Evolutionary conservation across 2,329 filamentous ascomycete species (phyloP).

Genomic region (Teratosphaeriaceae sp.): DNA sequence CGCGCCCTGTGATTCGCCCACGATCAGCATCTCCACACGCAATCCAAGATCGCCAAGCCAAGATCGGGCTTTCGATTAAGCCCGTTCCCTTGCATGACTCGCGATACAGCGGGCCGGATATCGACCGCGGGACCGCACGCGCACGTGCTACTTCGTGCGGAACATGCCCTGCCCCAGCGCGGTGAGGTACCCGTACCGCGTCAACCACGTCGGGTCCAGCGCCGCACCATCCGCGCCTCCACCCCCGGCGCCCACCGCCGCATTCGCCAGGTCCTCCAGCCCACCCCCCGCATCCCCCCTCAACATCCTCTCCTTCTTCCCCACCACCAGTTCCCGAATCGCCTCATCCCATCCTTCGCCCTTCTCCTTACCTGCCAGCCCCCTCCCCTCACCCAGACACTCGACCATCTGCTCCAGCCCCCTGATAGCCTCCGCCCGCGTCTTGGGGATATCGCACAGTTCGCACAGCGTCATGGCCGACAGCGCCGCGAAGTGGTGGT

Average conservation of each 20-base stretch:
- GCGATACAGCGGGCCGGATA: too few species aligned
- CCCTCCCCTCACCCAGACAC: constrained; percentile 38
- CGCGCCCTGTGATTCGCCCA: too few species aligned
- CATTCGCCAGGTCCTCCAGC: constrained; percentile 50
- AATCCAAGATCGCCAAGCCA: too few species aligned
- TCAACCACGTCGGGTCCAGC: constrained; percentile 33
- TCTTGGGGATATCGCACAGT: constrained; percentile 49
- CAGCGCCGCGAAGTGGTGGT: constrained; percentile 60
- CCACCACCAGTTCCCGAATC: constrained; percentile 46
- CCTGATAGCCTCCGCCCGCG: constrained; percentile 51
- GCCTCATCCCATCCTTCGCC: constrained; percentile 53
- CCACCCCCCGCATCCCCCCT: constrained; percentile 30
- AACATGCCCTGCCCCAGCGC: constrained; percentile 32
- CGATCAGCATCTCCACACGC: too few species aligned
- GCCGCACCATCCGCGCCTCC: constrained; percentile 9
- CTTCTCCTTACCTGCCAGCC: constrained; percentile 35
- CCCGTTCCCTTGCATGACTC: too few species aligned
- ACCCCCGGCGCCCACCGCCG: constrained; percentile 22
- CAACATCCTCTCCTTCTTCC: constrained; percentile 37
- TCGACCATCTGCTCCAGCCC: constrained; percentile 53
- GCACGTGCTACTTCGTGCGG: constrained; percentile 14
- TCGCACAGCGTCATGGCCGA: constrained; percentile 56
- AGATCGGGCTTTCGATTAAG: too few species aligned
- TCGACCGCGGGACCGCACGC: too few species aligned
- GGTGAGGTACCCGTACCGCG: constrained; percentile 33